These are phyloP conservation scores for Cyclaneusma minus DNA, from an alignment of 2,329 filamentous ascomycete genomes.

Conservation along the genomic window DNA sequence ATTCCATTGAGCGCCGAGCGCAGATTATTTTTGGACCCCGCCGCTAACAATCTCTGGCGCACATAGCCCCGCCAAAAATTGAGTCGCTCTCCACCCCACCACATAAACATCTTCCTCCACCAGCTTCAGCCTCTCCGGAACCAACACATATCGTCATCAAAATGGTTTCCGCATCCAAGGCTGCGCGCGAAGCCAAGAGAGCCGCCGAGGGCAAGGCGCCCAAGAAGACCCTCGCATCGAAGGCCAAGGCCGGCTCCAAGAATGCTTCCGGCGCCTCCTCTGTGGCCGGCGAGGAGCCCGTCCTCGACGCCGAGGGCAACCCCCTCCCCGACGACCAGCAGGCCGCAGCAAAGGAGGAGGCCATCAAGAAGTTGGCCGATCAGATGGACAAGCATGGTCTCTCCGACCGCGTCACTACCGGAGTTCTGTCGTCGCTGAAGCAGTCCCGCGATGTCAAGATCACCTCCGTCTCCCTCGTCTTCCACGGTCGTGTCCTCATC, in stretches of 20 bases:
- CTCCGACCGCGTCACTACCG: slow-evolving; percentile 94
- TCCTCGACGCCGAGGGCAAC: slow-evolving; percentile 47
- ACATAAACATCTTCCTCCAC: slow-evolving; percentile 2
- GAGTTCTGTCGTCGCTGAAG: slow-evolving; percentile 75
- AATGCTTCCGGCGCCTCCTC: slow-evolving; percentile 45
- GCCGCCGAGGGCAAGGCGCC: slow-evolving; percentile 57
- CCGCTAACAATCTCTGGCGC: no score
- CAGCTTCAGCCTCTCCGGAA: slow-evolving; percentile 1
- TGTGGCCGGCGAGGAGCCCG: slow-evolving; percentile 53
- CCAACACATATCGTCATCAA: slow-evolving; percentile 17
- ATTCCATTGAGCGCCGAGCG: no score
- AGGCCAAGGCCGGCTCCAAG: slow-evolving; percentile 53
- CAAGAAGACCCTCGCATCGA: slow-evolving; percentile 60
- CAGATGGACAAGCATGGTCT: slow-evolving; percentile 95
- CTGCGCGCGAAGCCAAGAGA: slow-evolving; percentile 58
- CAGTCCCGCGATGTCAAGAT: slow-evolving; percentile 95
- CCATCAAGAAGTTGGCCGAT: slow-evolving; percentile 72
- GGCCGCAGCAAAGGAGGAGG: slow-evolving; percentile 61
- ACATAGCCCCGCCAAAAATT: slow-evolving; percentile 3
- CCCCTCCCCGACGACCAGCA: slow-evolving; percentile 38
- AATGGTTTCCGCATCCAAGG: slow-evolving; percentile 56
- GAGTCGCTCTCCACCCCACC: slow-evolving; percentile 4
- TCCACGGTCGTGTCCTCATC: slow-evolving; percentile 94
- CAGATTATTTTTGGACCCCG: no score
- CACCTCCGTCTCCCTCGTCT: slow-evolving; percentile 80